Base-by-base conservation (phyloP, 2,329 filamentous ascomycete species). In the Pyrenophora graminea region DNA sequence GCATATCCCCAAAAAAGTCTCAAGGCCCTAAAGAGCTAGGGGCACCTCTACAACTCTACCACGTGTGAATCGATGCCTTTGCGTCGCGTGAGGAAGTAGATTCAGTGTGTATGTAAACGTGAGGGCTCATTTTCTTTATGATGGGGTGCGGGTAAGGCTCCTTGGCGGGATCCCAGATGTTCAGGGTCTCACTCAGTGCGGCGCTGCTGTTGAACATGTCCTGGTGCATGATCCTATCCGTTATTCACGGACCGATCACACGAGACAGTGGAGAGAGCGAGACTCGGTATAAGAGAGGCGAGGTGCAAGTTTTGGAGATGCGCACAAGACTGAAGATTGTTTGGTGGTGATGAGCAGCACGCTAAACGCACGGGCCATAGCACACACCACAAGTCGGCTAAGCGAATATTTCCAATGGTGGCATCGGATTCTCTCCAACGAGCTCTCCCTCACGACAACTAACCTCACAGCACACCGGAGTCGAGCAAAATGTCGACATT, bases 401-500 rank as follows among this genome's bases (percentile, higher is more conserved):
- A 17, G 36, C 42, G 42, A 45, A 45, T 45, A 45, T 45, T 45
- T 23, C 36, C 27, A 25, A 25, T 45, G 37, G 34, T 36, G 43
- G 33, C 45, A 46, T 51, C 40, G 48, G 48, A 51, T 47, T 51
- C 45, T 43, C 53, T 51, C 51, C 55, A 57, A 42, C 47, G 51
- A 57, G 44, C 51, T 46, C 49, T 53, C 42, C 46, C 32, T 44
- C 55, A 46, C 53, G 51, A 58, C 56, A 55, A 69, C 66, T 69
- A 69, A 70, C 67, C 61, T 56, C 51, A 60, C 66, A 70, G 63
- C 66, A 63, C 59, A 61, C 58, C 62, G 58, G 61, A 58, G 67
- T 61, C 67, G 64, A 63, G 66, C 68, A 85, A 76, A 77, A 86
- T 86, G 83, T 85, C 83, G 78, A 79, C 82, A 74, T 85, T 84